Evolutionary conservation across 306 rosid species (phyloP).

Genomic region (Biancaea sappan): DNA sequence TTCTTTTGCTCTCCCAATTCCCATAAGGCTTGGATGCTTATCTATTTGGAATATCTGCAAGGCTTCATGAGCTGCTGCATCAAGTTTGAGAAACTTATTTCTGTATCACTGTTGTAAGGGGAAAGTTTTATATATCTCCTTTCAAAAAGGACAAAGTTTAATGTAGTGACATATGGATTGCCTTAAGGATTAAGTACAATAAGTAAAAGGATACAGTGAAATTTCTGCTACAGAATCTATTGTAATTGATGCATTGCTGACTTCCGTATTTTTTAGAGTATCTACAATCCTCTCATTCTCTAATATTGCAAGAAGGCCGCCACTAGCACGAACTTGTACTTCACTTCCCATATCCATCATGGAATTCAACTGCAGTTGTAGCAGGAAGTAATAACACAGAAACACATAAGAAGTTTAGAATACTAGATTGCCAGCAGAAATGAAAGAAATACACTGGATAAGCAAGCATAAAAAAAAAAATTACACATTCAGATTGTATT

Average conservation of each 20-base stretch:
- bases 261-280: conserved; percentile 78
- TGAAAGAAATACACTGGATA: background rate
- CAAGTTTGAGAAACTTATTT: conserved; percentile 90
- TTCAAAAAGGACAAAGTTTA: conserved; percentile 28
- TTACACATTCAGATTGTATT: background rate
- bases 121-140: conserved; percentile 20
- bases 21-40: conserved; percentile 99
- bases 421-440: conserved; percentile 3
- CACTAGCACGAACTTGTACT: conserved; percentile 92
- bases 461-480: background rate
- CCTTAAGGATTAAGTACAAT: conserved; percentile 29
- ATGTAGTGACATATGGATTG: conserved; percentile 19
- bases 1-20: conserved; percentile 98
- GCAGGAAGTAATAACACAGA: conserved; percentile 17
- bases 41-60: conserved; percentile 96
- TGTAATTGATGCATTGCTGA: conserved; percentile 73
- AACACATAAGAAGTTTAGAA: conserved; percentile 10
- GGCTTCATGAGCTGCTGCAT: conserved; percentile 90
- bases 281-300: conserved; percentile 91
- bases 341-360: conserved; percentile 98
- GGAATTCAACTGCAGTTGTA: conserved; percentile 73
- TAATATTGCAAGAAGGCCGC: conserved; percentile 96
- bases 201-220: conserved; percentile 74
- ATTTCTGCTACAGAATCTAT: conserved; percentile 79
- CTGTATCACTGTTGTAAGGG: conserved; percentile 59